Conservation (phyloP, 805 yeast species). For the Vanderwaltozyma tropicalis region DNA sequence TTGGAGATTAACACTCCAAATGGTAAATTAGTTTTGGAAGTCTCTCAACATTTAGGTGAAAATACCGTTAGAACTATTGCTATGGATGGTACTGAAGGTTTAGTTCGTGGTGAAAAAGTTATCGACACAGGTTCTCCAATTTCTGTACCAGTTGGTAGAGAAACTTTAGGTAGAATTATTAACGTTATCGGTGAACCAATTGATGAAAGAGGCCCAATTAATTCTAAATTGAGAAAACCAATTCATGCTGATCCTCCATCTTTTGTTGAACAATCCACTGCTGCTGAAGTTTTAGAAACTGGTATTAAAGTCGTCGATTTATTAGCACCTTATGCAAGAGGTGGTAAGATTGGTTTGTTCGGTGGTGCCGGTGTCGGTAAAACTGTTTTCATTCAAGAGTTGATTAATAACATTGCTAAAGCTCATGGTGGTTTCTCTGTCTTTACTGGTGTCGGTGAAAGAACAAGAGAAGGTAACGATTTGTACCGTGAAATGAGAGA, state of each 20-base stretch:
- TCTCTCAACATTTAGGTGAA: constrained; percentile 99
- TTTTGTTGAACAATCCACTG: constrained; percentile 93
- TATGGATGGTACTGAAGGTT: constrained; percentile 99
- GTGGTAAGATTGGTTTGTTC: constrained; percentile 99
- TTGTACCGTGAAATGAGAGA: constrained; percentile 99
- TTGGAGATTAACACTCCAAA: constrained; percentile 73
- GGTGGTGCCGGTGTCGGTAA: constrained; percentile 99
- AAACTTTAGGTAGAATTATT: constrained; percentile 96
- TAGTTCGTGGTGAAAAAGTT: constrained; percentile 92
- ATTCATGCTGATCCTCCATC: constrained; percentile 97
- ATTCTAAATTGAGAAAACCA: constrained; percentile 87
- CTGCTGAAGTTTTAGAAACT: constrained; percentile 97
- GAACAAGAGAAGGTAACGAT: constrained; percentile 99
- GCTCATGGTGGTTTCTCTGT: constrained; percentile 99
- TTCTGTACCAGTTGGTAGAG: constrained; percentile 98
- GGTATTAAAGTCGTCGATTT: constrained; percentile 99
- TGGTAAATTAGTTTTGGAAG: constrained; percentile 88
- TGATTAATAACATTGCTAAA: constrained; percentile 98
- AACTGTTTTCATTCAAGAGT: constrained; percentile 98
- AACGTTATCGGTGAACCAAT: constrained; percentile 99
- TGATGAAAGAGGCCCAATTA: constrained; percentile 98
- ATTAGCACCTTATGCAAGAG: constrained; percentile 99
- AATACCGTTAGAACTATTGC: constrained; percentile 99
- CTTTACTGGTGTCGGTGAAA: constrained; percentile 99
- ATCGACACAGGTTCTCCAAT: constrained; percentile 96